phyloP scores from a whole-genome alignment of 805 yeast species.

The Wickerhamiella occidentalis region DNA sequence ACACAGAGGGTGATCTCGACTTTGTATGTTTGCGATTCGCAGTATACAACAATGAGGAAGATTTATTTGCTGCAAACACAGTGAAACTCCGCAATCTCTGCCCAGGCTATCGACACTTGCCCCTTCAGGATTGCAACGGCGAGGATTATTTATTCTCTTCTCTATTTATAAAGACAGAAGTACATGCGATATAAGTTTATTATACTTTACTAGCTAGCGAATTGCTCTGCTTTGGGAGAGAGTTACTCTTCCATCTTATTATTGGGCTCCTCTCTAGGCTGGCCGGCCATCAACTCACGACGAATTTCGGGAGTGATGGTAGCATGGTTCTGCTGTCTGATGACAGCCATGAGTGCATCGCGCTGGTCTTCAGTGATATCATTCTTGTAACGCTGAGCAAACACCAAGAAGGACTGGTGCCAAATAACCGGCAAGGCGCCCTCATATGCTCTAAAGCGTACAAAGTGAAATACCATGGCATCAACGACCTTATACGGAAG shows the following conservation, averaged over 20 bases:
- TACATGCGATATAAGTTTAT: neutral
- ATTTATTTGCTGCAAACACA: conserved; percentile 46
- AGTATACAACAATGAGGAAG: conserved; percentile 25
- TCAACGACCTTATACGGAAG: conserved; percentile 94
- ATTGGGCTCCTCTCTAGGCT: conserved; percentile 13
- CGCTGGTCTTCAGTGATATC: conserved; percentile 98
- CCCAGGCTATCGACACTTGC: conserved; percentile 72
- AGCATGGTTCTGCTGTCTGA: conserved; percentile 78
- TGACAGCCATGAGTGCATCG: conserved; percentile 81
- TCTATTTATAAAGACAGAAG: conserved; percentile 32
- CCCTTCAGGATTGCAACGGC: conserved; percentile 65
- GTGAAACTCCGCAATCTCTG: conserved; percentile 51
- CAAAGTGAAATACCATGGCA: conserved; percentile 84
- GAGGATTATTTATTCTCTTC: conserved; percentile 59
- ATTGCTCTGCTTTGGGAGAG: neutral
- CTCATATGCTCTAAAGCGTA: conserved; percentile 55
- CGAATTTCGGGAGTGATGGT: conserved; percentile 89
- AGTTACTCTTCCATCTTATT: neutral
- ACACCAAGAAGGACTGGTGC: conserved; percentile 91
- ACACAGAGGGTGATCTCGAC: conserved; percentile 24
- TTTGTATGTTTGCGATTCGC: conserved; percentile 30
- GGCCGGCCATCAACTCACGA: conserved; percentile 81
- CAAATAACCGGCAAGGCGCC: conserved; percentile 82
- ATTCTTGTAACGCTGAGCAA: conserved; percentile 92
- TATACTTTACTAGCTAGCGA: neutral